These are phyloP conservation scores for Mortierella sp. DNA, from an alignment of 371 early-diverging fungal species.

Conservation along the genomic window DNA sequence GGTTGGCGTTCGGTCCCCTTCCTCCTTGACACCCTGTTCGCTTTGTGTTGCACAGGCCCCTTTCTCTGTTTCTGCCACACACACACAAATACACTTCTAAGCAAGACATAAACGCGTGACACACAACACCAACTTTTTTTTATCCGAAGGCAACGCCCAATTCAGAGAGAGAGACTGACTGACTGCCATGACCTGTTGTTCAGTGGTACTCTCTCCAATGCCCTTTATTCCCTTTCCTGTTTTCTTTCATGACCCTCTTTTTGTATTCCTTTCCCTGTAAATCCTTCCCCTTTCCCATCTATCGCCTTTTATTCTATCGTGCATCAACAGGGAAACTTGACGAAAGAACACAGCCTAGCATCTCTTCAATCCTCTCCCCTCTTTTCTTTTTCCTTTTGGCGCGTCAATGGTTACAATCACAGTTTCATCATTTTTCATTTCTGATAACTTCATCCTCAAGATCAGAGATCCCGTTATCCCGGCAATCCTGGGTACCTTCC, in stretches of 20 bases:
- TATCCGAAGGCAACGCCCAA: not conserved
- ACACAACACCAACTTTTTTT: not conserved
- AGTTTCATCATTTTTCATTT: not conserved
- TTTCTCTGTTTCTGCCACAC: slow-evolving; percentile 7
- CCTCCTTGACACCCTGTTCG: too few relatives aligned
- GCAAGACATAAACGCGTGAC: slow-evolving; percentile 1
- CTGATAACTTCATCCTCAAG: not conserved
- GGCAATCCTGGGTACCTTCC: not conserved
- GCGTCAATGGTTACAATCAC: not conserved
- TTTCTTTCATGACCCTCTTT: not conserved
- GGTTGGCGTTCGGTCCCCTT: too few relatives aligned
- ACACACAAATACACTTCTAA: too few relatives aligned
- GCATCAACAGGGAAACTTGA: not conserved
- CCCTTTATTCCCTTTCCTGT: not conserved
- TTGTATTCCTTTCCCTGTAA: too few relatives aligned
- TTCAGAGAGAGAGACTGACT: not conserved
- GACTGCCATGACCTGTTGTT: not conserved
- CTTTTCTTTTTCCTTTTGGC: not conserved
- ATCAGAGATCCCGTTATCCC: not conserved
- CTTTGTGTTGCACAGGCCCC: not conserved
- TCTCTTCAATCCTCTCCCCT: not conserved
- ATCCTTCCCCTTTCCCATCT: not conserved
- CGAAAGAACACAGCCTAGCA: not conserved
- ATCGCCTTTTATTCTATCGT: not conserved
- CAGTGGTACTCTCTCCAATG: not conserved